These are phyloP conservation scores for Trichoderma pleuroti DNA, from an alignment of 2,329 filamentous ascomycete genomes.

Conservation along the genomic window DNA sequence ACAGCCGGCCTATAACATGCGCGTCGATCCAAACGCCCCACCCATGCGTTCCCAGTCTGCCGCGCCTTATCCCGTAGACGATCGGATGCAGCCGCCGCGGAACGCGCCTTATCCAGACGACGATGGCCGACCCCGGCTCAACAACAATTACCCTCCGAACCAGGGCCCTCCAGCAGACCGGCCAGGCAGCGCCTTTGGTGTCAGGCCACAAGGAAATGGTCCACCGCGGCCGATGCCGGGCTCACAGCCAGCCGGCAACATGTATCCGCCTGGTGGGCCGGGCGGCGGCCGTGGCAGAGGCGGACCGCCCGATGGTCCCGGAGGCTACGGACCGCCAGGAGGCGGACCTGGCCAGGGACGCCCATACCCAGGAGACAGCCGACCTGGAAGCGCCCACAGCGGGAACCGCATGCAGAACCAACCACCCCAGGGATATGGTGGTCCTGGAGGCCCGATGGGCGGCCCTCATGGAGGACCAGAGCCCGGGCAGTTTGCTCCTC, in stretches of 20 bases:
- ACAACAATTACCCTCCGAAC: conserved; percentile 47
- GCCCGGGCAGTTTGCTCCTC: conserved; percentile 39
- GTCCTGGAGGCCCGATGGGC: not conserved
- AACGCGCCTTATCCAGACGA: conserved; percentile 53
- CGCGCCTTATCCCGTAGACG: conserved; percentile 69
- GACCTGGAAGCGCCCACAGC: conserved; percentile 29
- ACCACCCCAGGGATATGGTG: conserved; percentile 5
- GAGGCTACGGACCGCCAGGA: conserved; percentile 37
- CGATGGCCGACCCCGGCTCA: conserved; percentile 42
- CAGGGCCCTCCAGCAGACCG: conserved; percentile 48
- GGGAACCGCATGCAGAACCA: conserved; percentile 21
- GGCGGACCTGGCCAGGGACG: conserved; percentile 4
- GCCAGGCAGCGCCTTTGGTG: conserved; percentile 52
- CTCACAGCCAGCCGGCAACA: conserved; percentile 46
- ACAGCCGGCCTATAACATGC: conserved; percentile 50
- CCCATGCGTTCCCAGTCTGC: conserved; percentile 49
- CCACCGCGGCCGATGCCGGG: conserved; percentile 36
- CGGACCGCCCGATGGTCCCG: conserved; percentile 39
- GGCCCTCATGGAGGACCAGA: conserved; percentile 22
- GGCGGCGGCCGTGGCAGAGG: conserved; percentile 43
- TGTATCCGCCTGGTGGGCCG: conserved; percentile 38
- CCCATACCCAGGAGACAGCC: conserved; percentile 25
- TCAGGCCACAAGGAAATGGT: conserved; percentile 41
- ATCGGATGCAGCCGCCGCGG: conserved; percentile 52
- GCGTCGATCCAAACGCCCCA: conserved; percentile 37